Evolutionary conservation across 768 basidiomycete genomes (phyloP).

Genomic region (Sporobolomyces phaffii): DNA sequence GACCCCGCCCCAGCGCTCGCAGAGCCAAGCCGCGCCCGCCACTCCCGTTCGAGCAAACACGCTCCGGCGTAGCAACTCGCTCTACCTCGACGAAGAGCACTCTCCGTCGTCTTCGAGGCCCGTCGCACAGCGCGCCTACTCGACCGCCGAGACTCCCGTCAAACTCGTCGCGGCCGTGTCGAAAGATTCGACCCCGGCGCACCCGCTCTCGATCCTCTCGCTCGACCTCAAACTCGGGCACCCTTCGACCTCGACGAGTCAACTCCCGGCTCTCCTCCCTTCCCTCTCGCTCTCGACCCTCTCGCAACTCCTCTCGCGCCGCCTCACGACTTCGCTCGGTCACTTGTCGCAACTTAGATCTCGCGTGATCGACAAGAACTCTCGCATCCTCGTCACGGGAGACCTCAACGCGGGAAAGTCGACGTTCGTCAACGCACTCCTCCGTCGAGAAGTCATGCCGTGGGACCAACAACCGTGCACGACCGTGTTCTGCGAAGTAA

Average conservation of each 20-base stretch:
- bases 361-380: constrained; percentile 83
- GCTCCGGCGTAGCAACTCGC: constrained; percentile 21
- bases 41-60: not conserved
- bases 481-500: constrained; percentile 93
- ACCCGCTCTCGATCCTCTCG: constrained; percentile 79
- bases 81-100: constrained; percentile 2
- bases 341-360: constrained; percentile 79
- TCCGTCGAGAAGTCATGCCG: constrained; percentile 86
- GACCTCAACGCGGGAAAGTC: constrained; percentile 98
- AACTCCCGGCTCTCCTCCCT: constrained; percentile 60
- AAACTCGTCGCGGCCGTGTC: constrained; percentile 28
- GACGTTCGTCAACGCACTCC: constrained; percentile 91
- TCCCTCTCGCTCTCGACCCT: constrained; percentile 90
- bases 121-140: constrained; percentile 9
- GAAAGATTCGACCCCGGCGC: constrained; percentile 45
- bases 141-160: constrained; percentile 3
- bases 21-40: not conserved
- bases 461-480: constrained; percentile 98
- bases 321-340: constrained; percentile 63
- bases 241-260: constrained; percentile 58
- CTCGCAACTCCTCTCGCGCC: constrained; percentile 80
- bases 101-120: not conserved
- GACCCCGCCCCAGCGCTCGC: not conserved
- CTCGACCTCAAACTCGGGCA: constrained; percentile 88
- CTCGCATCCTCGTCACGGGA: constrained; percentile 94